Evolutionary conservation across 1,284 basidiomycete genomes (phyloP), one percentile per base, ranked within the genome.

Genomic region (Binderoboletus segoi): DNA sequence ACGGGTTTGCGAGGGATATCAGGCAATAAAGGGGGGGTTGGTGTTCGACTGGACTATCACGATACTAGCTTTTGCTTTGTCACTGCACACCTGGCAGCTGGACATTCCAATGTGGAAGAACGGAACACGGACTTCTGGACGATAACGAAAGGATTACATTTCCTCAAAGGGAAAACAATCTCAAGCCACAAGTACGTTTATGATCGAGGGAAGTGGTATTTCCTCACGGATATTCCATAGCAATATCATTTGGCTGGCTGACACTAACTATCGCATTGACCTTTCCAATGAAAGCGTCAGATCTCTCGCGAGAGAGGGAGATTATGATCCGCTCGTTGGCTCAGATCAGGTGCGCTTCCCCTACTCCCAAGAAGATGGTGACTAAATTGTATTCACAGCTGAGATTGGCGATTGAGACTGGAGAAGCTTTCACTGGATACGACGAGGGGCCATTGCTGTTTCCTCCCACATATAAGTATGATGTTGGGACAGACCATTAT

Each of bases 1-100:
- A 99, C 97, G 5, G 97, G 97, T 21, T 79, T 99, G 38, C 86
- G 94, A 54, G 97, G 97, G 16, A 94, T 99, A 84, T 94, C 93
- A 7, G 97, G 97, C 23, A 99, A 99, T 76, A 99, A 96, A 75
- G 93, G 93, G 23, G 96, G 94, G 12, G 93, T 97, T 8, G 95
- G 90, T 3, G 92, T 99, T 62, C 88, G 97, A 21, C 79, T 99
- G 57, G 90, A 98, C 42, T 91, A 93, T 63, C 83, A 90, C 65
- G 94, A 97, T 68, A 92, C 95, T 8, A 90, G 84, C 47, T 89
- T 99, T 66, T 99, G 97, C 75, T 95, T 99, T 75, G 77, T 99
- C 65, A 98, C 96, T 1, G 93, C 93, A 1, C 97, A 99, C 74
- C 82, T 99, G 46, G 95, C 97, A 16, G 96, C 97, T 8, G 97